A percentile compares a stretch with the other conserved stretches of the same genome.
These are phyloP conservation scores for Pythium dissotocum DNA, from an alignment of 352 stramenopile genomes.

Conservation along the genomic window DNA sequence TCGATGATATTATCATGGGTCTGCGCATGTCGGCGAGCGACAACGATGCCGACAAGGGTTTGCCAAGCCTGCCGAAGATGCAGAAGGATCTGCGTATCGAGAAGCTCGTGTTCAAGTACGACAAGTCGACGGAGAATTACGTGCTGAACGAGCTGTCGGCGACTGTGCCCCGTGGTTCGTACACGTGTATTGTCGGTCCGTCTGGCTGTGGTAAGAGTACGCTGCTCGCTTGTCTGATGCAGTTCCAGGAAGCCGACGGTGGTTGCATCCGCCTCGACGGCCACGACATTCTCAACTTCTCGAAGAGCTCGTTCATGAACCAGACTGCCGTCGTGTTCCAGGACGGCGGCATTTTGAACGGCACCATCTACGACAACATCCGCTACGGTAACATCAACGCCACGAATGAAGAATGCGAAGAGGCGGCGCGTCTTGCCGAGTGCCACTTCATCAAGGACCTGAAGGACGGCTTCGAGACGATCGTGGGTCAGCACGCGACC, in stretches of 20 bases:
- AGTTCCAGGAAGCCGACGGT: constrained; percentile 84
- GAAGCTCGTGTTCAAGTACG: constrained; percentile 87
- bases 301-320: constrained; percentile 86
- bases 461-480: constrained; percentile 80
- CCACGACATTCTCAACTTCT: constrained; percentile 87
- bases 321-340: constrained; percentile 88
- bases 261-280: constrained; percentile 80
- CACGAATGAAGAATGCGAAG: constrained; percentile 79
- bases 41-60: constrained; percentile 49
- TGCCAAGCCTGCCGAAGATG: constrained; percentile 82
- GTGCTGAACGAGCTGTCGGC: constrained; percentile 75
- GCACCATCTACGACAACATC: constrained; percentile 89
- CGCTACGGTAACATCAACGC: constrained; percentile 75
- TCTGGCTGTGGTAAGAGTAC: constrained; percentile 90
- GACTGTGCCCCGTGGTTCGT: constrained; percentile 74
- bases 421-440: constrained; percentile 76
- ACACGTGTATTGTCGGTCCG: constrained; percentile 84
- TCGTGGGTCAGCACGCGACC: constrained; percentile 86
- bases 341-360: constrained; percentile 86
- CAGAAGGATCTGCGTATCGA: constrained; percentile 75
- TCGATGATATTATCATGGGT: constrained; percentile 84
- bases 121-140: constrained; percentile 83
- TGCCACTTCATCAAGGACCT: constrained; percentile 84
- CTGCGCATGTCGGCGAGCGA: constrained; percentile 35
- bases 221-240: constrained; percentile 83